These are phyloP conservation scores for Auxenochlorella pyrenoidosa DNA, from an alignment of 139 green algal species.

Conservation along the genomic window DNA sequence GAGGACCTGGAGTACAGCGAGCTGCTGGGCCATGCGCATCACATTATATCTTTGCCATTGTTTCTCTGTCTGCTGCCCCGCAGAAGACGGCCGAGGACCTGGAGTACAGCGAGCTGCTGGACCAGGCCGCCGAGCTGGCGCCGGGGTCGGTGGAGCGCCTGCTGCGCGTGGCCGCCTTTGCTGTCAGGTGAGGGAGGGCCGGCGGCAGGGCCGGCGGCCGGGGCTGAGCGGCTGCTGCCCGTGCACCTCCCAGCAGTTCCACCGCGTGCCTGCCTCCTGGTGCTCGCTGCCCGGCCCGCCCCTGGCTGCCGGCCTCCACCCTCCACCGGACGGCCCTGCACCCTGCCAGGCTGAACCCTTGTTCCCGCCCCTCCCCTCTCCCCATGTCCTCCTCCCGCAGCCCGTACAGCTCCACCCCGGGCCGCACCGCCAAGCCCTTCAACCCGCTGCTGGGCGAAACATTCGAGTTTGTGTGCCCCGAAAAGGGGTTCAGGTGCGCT, in stretches of 20 bases:
- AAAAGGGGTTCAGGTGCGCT: constrained; percentile 64
- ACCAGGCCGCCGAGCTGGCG: constrained; percentile 59
- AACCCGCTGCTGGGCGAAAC: constrained; percentile 87
- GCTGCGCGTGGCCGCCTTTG: constrained; percentile 83
- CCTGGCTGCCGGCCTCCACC: no score
- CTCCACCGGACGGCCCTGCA: no score
- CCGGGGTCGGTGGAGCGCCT: constrained; percentile 63
- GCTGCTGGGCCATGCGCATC: background rate
- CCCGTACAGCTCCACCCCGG: constrained; percentile 59
- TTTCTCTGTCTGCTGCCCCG: background rate
- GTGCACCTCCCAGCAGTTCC: background rate
- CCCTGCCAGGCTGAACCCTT: no score
- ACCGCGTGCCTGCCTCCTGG: no score
- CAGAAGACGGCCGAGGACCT: constrained; percentile 87
- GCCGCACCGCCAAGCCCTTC: constrained; percentile 74
- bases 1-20: constrained; percentile 88
- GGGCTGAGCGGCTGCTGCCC: background rate
- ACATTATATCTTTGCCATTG: background rate
- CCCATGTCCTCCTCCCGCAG: background rate
- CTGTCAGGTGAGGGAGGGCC: constrained; percentile 55
- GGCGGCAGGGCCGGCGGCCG: background rate
- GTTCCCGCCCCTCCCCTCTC: background rate
- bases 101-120: constrained; percentile 86
- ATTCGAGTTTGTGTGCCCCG: constrained; percentile 70
- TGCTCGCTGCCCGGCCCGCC: no score